Evolutionary conservation across 176 grass and related monocot genomes (phyloP), one percentile per base, ranked within the genome.

Genomic region (Aegilops longissima): DNA sequence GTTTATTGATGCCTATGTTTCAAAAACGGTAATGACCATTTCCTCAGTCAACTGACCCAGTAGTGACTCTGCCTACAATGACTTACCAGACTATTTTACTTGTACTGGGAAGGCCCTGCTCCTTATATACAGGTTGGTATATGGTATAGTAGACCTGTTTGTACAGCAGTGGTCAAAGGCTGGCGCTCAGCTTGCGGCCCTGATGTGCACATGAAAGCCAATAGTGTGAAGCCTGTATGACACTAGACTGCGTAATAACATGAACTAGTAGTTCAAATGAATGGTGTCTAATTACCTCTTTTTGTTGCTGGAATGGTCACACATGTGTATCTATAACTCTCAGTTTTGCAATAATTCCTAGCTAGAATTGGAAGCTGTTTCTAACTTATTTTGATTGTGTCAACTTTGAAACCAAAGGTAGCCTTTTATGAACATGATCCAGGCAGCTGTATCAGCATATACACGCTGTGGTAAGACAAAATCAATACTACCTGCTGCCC

Each of bases 331-430:
- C 42, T 64, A 12, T 12, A 20, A 30, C 52, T 49, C 30, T 42
- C 35, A 25, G 3, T 82, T 65, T 79, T 84, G 52, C 21, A 84
- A 79, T 69, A 35, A 44, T 35, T 70, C 35, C 17, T 64, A 73
- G 17, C 76, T 73, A 10, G 4, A 68, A 16, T 65, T 88, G 66
- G 21, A 9, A 67, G 63, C 47, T 78, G 61, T 49, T 8, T 77
- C 25, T 20, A 77, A 33, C 47, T 77, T 76, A 54, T 31, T 54
- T 31, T 52, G 42, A 25, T 10, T 25, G 6, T 51, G 13, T 14
- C 21, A 45, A 4, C 6, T 27, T 54, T 52, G 12, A 21, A 30
- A 27, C 17, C 25, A 11, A 31, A 29, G 3, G 30, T 77, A 54
- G 27, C 30, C 47, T 77, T 21, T 20, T 77, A 27, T 34, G 74